Conservation (phyloP, 2,329 filamentous ascomycete species). For the Claviceps sp. region DNA sequence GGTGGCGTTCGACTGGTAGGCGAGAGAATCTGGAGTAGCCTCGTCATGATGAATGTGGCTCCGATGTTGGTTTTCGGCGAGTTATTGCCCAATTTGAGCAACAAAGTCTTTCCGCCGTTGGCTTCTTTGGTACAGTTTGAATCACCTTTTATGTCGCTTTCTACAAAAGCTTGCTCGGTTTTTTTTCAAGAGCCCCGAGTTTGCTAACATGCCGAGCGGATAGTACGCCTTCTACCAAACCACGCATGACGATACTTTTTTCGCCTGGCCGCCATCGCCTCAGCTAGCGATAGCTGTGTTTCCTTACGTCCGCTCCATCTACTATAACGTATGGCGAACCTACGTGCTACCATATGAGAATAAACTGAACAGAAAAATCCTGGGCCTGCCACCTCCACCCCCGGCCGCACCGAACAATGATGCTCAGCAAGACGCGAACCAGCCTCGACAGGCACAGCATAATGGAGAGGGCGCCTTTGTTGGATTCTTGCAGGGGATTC, state of each 20-base stretch:
- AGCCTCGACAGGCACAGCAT: neutral
- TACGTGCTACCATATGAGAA: constrained; percentile 33
- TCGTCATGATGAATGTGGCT: constrained; percentile 30
- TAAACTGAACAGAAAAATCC: constrained; percentile 32
- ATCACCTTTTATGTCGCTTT: too few relatives aligned
- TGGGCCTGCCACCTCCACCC: constrained; percentile 25
- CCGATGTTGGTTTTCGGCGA: constrained; percentile 32
- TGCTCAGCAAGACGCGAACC: constrained; percentile 4
- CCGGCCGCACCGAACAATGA: constrained; percentile 13
- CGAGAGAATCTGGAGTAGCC: constrained; percentile 19
- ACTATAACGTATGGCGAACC: constrained; percentile 32
- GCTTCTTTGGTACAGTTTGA: constrained; percentile 25
- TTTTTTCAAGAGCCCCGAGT: neutral
- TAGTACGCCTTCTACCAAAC: constrained; percentile 36
- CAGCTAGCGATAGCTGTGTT: constrained; percentile 36
- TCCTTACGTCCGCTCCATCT: constrained; percentile 31
- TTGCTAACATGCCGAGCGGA: neutral
- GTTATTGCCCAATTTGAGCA: constrained; percentile 28
- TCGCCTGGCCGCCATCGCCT: constrained; percentile 40
- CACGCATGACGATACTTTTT: constrained; percentile 29
- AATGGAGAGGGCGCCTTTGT: constrained; percentile 19
- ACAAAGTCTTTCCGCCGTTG: constrained; percentile 27
- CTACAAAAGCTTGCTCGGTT: neutral
- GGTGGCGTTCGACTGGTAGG: constrained; percentile 12
- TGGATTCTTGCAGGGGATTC: constrained; percentile 22